phyloP scores from a whole-genome alignment of 352 stramenopile genomes.

The Pythium phragmitis region DNA sequence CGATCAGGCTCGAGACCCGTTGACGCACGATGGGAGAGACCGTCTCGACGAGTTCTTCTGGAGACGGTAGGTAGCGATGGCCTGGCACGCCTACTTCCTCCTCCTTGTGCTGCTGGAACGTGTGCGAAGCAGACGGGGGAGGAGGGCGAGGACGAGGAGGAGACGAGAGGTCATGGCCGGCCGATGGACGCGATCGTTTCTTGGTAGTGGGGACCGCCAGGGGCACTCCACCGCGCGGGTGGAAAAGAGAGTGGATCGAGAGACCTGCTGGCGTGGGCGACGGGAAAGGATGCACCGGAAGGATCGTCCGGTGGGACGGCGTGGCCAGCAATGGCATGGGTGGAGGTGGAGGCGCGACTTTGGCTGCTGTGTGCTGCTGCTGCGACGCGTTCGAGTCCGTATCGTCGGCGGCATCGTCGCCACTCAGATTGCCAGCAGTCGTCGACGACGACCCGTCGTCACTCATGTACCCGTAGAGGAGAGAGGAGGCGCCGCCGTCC shows the following conservation, averaged over 20 bases:
- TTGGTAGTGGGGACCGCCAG: conserved; percentile 10
- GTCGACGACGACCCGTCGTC: conserved; percentile 52
- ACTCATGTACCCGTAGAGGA: conserved; percentile 50
- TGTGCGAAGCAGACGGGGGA: no score
- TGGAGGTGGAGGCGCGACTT: background rate
- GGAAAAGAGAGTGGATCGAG: conserved; percentile 13
- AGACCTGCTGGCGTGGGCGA: conserved; percentile 6
- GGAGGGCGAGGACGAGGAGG: background rate
- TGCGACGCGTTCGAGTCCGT: conserved; percentile 29
- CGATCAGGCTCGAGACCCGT: conserved; percentile 68
- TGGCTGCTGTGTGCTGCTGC: background rate
- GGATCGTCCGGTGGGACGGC: conserved; percentile 11
- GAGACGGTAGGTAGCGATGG: conserved; percentile 46
- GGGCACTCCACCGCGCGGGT: background rate
- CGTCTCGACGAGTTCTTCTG: conserved; percentile 76
- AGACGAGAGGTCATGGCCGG: background rate
- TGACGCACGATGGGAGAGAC: conserved; percentile 69
- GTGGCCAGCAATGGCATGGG: background rate
- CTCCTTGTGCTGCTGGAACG: conserved; percentile 29
- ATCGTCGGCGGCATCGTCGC: conserved; percentile 45
- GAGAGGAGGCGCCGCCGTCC: conserved; percentile 1
- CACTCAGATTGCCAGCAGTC: conserved; percentile 45
- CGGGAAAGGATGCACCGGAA: conserved; percentile 24
- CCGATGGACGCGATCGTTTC: conserved; percentile 10
- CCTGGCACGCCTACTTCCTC: conserved; percentile 4